These are phyloP conservation scores for Scenedesmus sp. DNA, from an alignment of 163 green algal species.

Conservation along the genomic window DNA sequence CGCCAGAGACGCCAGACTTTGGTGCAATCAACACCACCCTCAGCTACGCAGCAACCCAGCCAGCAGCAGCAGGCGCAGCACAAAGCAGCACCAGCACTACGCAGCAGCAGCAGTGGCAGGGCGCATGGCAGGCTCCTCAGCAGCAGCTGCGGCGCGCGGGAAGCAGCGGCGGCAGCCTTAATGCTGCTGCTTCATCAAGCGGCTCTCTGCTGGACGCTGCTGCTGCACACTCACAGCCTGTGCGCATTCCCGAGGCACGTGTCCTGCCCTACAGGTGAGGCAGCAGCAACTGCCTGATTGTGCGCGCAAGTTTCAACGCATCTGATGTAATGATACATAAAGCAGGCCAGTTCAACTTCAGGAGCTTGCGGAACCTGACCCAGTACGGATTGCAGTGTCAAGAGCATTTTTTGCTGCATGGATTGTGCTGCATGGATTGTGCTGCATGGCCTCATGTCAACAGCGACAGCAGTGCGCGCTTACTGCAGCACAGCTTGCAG, in stretches of 20 bases:
- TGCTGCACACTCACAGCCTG: slow-evolving; percentile 3
- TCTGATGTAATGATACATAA: neutral
- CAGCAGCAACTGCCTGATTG: neutral
- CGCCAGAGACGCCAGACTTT: neutral
- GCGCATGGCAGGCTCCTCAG: neutral
- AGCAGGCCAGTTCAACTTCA: neutral
- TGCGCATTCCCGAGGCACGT: slow-evolving; percentile 27
- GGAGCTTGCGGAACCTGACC: neutral
- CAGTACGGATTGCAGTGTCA: neutral
- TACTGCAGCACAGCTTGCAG: no score
- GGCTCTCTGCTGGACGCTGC: neutral
- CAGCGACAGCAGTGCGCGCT: no score
- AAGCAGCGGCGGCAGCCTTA: neutral
- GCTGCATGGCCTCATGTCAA: no score
- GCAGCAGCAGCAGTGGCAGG: neutral
- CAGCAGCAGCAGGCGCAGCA: neutral
- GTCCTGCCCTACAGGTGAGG: slow-evolving; percentile 41
- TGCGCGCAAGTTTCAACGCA: no score
- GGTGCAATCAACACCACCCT: neutral
- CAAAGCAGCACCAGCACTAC: neutral
- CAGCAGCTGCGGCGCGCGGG: neutral
- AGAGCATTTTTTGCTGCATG: neutral
- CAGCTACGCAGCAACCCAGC: neutral
- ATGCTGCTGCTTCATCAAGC: neutral
- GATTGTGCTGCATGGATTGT: neutral